Percentiles rank a stretch among this genome's conserved stretches.
These are phyloP conservation scores for Scutellaria baicalensis DNA, from an alignment of 257 asterid genomes.

Conservation along the genomic window DNA sequence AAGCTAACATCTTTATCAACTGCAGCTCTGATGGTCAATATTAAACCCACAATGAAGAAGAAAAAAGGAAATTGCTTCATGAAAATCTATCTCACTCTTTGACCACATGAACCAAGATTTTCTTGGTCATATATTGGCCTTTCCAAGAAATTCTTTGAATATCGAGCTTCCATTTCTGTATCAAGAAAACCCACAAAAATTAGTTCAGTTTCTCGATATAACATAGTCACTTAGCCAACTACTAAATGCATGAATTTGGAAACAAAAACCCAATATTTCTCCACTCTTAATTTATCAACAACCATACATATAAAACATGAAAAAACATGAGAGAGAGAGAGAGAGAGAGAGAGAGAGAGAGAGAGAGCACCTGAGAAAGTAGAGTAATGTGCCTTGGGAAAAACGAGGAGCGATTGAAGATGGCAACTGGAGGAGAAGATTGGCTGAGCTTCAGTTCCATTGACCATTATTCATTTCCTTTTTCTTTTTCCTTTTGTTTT, in stretches of 20 bases:
- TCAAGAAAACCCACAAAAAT: conserved; percentile 13
- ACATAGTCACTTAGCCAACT: neutral
- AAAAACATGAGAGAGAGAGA: neutral
- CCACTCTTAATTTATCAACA: neutral
- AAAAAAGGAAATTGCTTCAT: neutral
- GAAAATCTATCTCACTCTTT: conserved; percentile 35
- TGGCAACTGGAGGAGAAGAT: conserved; percentile 30
- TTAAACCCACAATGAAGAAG: neutral
- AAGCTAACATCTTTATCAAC: neutral
- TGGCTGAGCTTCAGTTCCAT: conserved; percentile 59
- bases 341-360: neutral
- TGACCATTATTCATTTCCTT: conserved; percentile 21
- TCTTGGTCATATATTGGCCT: conserved; percentile 24
- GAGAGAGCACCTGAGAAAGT: conserved; percentile 32
- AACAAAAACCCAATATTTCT: neutral
- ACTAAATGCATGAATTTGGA: neutral
- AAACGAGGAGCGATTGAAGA: conserved; percentile 25
- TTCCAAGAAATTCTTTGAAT: conserved; percentile 40
- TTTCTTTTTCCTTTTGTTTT: neutral
- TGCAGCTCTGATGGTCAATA: neutral
- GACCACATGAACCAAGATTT: conserved; percentile 44
- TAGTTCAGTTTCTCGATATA: neutral
- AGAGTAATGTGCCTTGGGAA: conserved; percentile 17
- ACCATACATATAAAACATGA: neutral
- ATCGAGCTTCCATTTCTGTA: conserved; percentile 41